Evolutionary conservation across 1,284 basidiomycete species (phyloP).

Genomic region (Takashimella koratensis): DNA sequence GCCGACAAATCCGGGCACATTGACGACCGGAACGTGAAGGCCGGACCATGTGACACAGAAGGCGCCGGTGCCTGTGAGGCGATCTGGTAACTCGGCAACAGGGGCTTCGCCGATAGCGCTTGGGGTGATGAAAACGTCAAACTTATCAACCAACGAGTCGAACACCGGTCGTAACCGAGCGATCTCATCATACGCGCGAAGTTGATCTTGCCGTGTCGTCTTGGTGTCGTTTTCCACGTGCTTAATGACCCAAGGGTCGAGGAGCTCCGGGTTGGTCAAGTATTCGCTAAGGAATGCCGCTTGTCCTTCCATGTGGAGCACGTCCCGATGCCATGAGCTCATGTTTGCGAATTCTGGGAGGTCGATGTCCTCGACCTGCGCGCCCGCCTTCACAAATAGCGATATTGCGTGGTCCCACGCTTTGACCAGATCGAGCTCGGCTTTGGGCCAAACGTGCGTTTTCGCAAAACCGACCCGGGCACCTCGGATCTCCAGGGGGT

Average conservation of each 20-base stretch:
- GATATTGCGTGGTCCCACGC: slow-evolving; percentile 19
- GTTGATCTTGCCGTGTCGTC: no score
- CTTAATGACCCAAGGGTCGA: slow-evolving; percentile 19
- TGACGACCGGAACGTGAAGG: slow-evolving; percentile 26
- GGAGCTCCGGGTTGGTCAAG: no score
- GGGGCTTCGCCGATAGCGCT: slow-evolving; percentile 27
- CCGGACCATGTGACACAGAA: slow-evolving; percentile 33
- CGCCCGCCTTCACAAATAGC: slow-evolving; percentile 18
- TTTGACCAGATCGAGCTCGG: slow-evolving; percentile 7
- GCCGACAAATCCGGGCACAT: slow-evolving; percentile 26
- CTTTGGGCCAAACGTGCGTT: slow-evolving; percentile 24
- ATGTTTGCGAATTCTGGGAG: slow-evolving; percentile 20
- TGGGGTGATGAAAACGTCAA: slow-evolving; percentile 27
- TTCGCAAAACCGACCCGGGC: slow-evolving; percentile 30
- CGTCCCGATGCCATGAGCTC: slow-evolving; percentile 20
- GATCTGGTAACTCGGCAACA: slow-evolving; percentile 12
- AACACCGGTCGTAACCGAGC: slow-evolving; percentile 22
- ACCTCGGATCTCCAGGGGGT: no score
- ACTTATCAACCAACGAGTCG: slow-evolving; percentile 19
- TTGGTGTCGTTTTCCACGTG: no score
- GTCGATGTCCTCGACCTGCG: slow-evolving; percentile 24
- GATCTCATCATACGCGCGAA: slow-evolving; percentile 24
- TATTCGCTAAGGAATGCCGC: slow-evolving; percentile 22
- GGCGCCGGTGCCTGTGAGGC: slow-evolving; percentile 25
- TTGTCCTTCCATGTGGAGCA: slow-evolving; percentile 22